Conservation (phyloP, 2,329 filamentous ascomycete genomes). For the Ilyonectria destructans region DNA sequence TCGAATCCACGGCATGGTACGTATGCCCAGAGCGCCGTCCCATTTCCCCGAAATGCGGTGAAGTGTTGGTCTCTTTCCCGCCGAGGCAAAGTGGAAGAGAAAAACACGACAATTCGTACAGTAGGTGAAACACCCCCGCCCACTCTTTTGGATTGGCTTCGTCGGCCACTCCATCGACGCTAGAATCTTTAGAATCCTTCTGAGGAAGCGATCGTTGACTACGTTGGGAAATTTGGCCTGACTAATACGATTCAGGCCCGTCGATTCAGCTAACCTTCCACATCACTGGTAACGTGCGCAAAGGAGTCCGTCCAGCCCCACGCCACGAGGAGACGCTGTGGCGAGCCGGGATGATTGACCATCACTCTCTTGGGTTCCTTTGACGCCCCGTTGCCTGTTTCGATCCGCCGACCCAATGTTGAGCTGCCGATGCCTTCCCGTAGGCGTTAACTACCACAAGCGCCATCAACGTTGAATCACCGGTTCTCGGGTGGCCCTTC, state of each 20-base stretch:
- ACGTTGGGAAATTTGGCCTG: slow-evolving; percentile 7
- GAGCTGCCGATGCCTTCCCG: slow-evolving; percentile 4
- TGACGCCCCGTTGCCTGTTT: slow-evolving; percentile 4
- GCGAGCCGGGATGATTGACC: background rate
- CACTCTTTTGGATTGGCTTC: slow-evolving; percentile 25
- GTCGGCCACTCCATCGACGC: slow-evolving; percentile 38
- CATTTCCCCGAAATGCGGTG: too few species aligned
- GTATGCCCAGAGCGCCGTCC: background rate
- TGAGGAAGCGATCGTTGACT: slow-evolving; percentile 22
- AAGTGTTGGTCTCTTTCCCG: too few species aligned
- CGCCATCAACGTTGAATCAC: background rate
- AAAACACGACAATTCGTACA: background rate
- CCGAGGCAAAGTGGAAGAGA: background rate
- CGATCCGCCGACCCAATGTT: slow-evolving; percentile 6
- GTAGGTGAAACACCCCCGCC: slow-evolving; percentile 26
- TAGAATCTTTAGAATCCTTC: slow-evolving; percentile 46
- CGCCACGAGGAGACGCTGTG: slow-evolving; percentile 9
- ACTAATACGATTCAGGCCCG: slow-evolving; percentile 3
- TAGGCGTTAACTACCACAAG: background rate
- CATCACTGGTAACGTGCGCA: background rate
- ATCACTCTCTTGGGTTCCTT: background rate
- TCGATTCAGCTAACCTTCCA: background rate
- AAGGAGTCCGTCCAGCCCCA: background rate
- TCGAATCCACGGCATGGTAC: background rate
- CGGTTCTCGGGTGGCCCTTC: background rate